Conservation (phyloP, 768 basidiomycete species). For the Suillus weaverae region DNA sequence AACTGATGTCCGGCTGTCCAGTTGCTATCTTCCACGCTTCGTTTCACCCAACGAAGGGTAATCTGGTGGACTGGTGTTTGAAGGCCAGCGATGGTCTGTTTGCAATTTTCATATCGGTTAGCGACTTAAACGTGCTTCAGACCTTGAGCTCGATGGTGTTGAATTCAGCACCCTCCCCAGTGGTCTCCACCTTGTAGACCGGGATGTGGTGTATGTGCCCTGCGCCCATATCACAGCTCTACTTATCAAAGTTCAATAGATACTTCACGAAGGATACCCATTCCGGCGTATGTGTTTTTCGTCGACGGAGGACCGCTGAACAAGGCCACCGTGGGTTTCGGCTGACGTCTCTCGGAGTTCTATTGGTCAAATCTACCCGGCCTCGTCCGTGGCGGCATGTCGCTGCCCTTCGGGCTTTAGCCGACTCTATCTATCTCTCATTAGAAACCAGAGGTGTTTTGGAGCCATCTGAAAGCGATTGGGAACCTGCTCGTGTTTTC, state of each 20-base stretch:
- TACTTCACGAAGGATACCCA: constrained; percentile 72
- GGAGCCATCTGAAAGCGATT: constrained; percentile 55
- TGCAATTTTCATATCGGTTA: background rate
- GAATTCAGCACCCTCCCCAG: constrained; percentile 84
- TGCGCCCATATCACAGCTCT: background rate
- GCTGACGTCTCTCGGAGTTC: constrained; percentile 74
- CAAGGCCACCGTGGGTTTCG: constrained; percentile 78
- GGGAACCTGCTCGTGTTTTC: constrained; percentile 61
- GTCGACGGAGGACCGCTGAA: constrained; percentile 65
- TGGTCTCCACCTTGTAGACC: constrained; percentile 76
- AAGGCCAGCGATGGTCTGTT: constrained; percentile 65
- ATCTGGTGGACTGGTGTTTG: constrained; percentile 76
- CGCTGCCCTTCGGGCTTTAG: constrained; percentile 58
- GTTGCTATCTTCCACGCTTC: constrained; percentile 85
- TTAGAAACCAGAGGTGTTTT: constrained; percentile 47
- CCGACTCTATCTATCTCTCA: constrained; percentile 51
- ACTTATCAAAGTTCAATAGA: constrained; percentile 33
- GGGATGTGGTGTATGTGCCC: constrained; percentile 69
- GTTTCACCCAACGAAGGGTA: constrained; percentile 83
- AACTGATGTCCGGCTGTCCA: constrained; percentile 24
- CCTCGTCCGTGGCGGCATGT: constrained; percentile 80
- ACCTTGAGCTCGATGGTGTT: constrained; percentile 64
- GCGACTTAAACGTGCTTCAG: constrained; percentile 34
- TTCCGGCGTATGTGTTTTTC: constrained; percentile 74
- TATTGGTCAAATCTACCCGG: constrained; percentile 62